Evolutionary conservation across 345 rosid species (phyloP), one percentile per base, ranked within the genome.

Genomic region (Cardamine occulta): DNA sequence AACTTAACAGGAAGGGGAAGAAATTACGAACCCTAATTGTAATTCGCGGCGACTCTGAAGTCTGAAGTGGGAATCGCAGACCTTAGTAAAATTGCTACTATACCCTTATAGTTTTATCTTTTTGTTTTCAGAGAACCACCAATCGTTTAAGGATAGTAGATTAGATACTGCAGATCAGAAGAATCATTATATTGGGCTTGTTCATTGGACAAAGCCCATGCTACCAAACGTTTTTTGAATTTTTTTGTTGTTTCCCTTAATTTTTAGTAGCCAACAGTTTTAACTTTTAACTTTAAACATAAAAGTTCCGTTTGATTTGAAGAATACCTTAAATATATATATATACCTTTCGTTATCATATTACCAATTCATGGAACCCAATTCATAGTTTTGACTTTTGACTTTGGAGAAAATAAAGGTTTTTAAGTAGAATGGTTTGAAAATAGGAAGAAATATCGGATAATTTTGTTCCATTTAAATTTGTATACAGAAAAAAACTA

Each of bases 21-120:
- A 68, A 68, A 23, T 12, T 21, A 37, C 17, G 21, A 76, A 76
- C 63, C 80, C 80, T 61, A 61, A 76, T 52, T 45, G 78, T 4
- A 56, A 34, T 56, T 52, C 58, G 62, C 45, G 74, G 54, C 54
- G 74, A 7, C 62, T 39, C 44, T 48, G 6, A 35, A 54, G 23
- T 63, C 12, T 53, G 31, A 19, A 60, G 51, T 51, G 31, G 15
- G 18, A 58, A 2, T 61, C 24, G 21, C 59, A 8, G 14, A 61
- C 26, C 26, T 47, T 49, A 51, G 5, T 26, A 3, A 5, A 47
- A 45, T 47, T 39, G 60, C 21, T n/a, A 12, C 0, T 14, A 21
- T 64, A 55, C 77, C 71, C 77, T 53, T 55, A 19, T 9, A 74
- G 19, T 42, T 74, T 35, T 55, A 11, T 28, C 3, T 8, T 28